phyloP scores from a whole-genome alignment of 176 grass and related monocot genomes.

The Oryza brachyantha region DNA sequence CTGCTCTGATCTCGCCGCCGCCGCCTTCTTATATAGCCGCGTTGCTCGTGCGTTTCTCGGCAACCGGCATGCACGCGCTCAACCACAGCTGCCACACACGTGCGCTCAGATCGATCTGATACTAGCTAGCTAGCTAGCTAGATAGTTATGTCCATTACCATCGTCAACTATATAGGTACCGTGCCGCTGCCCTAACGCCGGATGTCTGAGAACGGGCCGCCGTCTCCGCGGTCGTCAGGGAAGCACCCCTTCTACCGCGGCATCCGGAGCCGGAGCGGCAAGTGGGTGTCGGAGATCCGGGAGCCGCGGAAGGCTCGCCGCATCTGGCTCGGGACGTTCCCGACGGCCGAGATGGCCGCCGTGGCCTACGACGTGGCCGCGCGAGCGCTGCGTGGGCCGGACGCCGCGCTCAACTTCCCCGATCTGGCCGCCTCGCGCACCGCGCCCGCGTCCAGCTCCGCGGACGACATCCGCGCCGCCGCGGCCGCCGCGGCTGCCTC shows the following conservation, averaged over 20 bases:
- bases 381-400: conserved; percentile 56
- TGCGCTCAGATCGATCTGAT: not conserved
- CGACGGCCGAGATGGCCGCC: conserved; percentile 92
- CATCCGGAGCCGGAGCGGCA: conserved; percentile 81
- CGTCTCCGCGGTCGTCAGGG: conserved; percentile 32
- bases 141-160: not conserved
- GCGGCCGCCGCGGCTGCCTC: conserved; percentile 52
- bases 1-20: not conserved
- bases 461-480: conserved; percentile 69
- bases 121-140: not conserved
- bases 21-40: conserved; percentile 42
- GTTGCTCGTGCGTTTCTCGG: not conserved
- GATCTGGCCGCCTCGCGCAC: conserved; percentile 40
- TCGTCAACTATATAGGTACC: not conserved
- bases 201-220: conserved; percentile 23
- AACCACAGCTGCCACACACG: not conserved
- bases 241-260: conserved; percentile 81
- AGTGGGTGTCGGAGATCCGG: conserved; percentile 98
- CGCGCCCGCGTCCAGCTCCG: conserved; percentile 50
- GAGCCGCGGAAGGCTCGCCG: conserved; percentile 83
- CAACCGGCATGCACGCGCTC: conserved; percentile 12
- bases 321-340: conserved; percentile 98
- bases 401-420: conserved; percentile 82
- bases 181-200: conserved; percentile 24
- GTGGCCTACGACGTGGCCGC: conserved; percentile 88